Conservation (phyloP, 1,139 yeast genomes). For the Suhomyces coccinellae region DNA sequence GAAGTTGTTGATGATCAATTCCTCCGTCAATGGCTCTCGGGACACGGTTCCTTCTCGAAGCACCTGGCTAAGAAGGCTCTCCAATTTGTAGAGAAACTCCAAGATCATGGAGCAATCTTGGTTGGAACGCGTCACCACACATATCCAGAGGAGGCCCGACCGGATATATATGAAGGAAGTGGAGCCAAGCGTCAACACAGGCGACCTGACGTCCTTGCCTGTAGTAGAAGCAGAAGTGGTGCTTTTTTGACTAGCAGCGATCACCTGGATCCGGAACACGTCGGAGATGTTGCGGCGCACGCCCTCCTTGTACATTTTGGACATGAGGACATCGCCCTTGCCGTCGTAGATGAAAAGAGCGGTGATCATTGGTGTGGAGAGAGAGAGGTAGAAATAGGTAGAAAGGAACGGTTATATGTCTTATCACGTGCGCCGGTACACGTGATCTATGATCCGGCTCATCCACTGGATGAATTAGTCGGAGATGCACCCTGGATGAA, state of each 20-base stretch:
- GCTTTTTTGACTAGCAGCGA: conserved; percentile 43
- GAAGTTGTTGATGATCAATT: conserved; percentile 51
- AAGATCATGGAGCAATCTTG: conserved; percentile 80
- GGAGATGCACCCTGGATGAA: neutral
- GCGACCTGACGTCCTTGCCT: conserved; percentile 56
- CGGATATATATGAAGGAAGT: conserved; percentile 85
- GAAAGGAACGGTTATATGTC: neutral
- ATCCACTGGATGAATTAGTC: too few species aligned
- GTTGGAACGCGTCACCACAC: conserved; percentile 85
- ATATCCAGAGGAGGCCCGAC: conserved; percentile 71
- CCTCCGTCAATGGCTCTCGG: conserved; percentile 27
- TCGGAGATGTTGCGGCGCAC: conserved; percentile 67
- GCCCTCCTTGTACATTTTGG: conserved; percentile 54
- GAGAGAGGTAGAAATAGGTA: too few species aligned
- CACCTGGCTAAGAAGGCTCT: conserved; percentile 38
- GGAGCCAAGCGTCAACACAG: conserved; percentile 86
- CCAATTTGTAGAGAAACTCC: conserved; percentile 72
- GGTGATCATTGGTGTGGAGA: conserved; percentile 55
- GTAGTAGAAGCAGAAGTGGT: conserved; percentile 15
- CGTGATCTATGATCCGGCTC: neutral
- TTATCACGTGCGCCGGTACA: neutral
- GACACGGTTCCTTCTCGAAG: conserved; percentile 20
- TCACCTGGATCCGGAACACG: conserved; percentile 87
- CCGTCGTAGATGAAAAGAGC: conserved; percentile 76
- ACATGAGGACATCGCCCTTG: conserved; percentile 84